Base-by-base conservation (phyloP, 1,284 basidiomycete genomes). In the Pterulicium gracile region DNA sequence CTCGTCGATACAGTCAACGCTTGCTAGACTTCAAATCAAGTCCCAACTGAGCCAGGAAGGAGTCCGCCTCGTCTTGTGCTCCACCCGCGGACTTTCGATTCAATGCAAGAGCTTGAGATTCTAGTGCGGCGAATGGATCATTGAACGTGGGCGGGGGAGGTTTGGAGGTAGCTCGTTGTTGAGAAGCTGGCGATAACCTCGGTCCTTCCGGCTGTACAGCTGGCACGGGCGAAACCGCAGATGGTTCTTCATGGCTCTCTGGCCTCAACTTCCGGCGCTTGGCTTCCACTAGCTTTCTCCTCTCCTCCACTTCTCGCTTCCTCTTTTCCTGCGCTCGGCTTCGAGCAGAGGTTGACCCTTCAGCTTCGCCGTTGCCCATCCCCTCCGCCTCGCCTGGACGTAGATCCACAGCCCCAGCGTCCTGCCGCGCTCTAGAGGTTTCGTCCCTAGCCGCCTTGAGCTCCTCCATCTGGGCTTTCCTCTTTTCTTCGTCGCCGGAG, bases 401-500 rank as follows among this genome's bases (percentile, higher is more conserved):
- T 40, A 77, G 56, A 55, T 87, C 76, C 21, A 72, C 57, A 3
- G 79, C 80, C 18, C 77, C 79, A 14, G 66, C 51, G 48, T 83
- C 79, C 47, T 71, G 65, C 49, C 91, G 67, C 3, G 69, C 73
- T 47, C 66, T 64, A 54, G 77, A 75, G 1, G 94, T 97, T 58
- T 93, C 88, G 18, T 73, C 69, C 34, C 88, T 68, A 10, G 74
- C 71, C 4, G 66, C 60, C 41, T 72, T 75, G 13, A 98, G 63
- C 44, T 82, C 81, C 44, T 87, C 83, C 87, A 93, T 87, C 63
- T 96, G 83, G 46, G 67, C 64, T 51, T 64, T 63, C 24, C 94
- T 74, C 22, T 73, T 75, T 49, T 84, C 80, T 55, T 91, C 87
- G 56, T 95, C 88, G 1, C 62, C 72, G 2, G 88, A 87, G 61